Base-by-base conservation (phyloP, 176 grass and related monocot species). In the Oryza meyeriana region DNA sequence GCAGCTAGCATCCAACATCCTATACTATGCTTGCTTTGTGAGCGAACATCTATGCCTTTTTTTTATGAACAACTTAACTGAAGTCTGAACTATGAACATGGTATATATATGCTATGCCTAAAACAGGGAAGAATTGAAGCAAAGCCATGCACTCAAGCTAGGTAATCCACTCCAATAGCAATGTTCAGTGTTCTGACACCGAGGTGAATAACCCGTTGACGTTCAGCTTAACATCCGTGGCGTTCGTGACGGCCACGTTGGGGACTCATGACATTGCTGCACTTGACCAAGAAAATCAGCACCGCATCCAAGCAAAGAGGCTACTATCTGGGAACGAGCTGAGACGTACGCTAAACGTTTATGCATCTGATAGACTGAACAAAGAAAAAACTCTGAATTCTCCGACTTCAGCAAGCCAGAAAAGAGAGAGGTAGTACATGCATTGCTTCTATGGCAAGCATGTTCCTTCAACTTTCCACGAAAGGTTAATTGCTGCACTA, bases 361-460 rank as follows among this genome's bases (percentile, higher is more conserved):
- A 55, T 22, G 50, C 20, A n/a, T n/a, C 6, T 55, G 18, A 55
- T 52, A 52, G 18, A 55, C 45, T 48, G 45, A 55, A 9, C 14
- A 75, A 34, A 12, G 10, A 58, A 11, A 35, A 36, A 75, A 25
- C 73, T 36, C 5, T 62, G 32, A 14, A 24, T 30, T 20, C 34
- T 61, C 12, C 13, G 1, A 34, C 8, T n/a, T 14, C 58, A n/a
- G n/a, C n/a, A n/a, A n/a, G n/a, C n/a, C n/a, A 28, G 70, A 50
- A 74, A 50, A 41, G 14, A 30, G 22, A 52, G 17, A 52, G 6
- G 13, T 50, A 17, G 5, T 45, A 6, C 18, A 3, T 22, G 24
- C 55, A 4, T 85, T 80, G 59, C 85, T 45, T 81, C n/a, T 29
- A 69, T 31, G 71, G 4, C 64, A 87, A 76, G 78, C 78, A 76